A percentile compares a stretch with the other conserved stretches of the same genome.
phyloP scores from a whole-genome alignment of 2,329 filamentous ascomycete genomes.

The Beauveria brongniartii region DNA sequence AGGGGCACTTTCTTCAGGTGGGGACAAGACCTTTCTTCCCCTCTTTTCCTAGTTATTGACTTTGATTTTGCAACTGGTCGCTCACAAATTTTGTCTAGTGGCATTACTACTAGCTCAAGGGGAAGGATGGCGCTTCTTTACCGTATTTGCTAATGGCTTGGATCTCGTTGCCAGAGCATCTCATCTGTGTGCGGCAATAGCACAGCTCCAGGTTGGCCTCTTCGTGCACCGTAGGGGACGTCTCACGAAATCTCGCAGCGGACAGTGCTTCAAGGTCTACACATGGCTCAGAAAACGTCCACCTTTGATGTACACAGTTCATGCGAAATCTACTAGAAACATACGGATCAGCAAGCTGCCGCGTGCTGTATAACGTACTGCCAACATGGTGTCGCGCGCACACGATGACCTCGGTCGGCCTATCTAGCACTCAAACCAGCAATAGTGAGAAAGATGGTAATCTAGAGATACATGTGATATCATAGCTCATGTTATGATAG shows the following conservation, averaged over 20 bases:
- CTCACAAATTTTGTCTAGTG: neutral
- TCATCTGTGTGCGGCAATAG: neutral
- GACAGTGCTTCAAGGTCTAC: too few relatives aligned
- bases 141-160: neutral
- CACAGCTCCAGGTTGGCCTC: neutral
- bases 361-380: neutral
- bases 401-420: neutral
- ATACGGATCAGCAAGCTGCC: neutral
- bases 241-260: neutral
- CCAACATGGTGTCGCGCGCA: neutral
- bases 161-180: neutral
- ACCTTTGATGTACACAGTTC: too few relatives aligned
- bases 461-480: neutral
- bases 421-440: neutral
- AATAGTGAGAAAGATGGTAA: too few relatives aligned
- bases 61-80: neutral
- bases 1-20: constrained; percentile 5
- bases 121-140: neutral
- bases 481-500: neutral
- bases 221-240: neutral
- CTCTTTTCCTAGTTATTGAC: neutral
- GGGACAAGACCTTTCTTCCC: neutral
- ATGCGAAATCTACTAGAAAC: too few relatives aligned
- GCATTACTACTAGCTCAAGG: neutral
- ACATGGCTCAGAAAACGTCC: too few relatives aligned